phyloP scores from a whole-genome alignment of 805 yeast species.

The Candida broadrunensis region DNA sequence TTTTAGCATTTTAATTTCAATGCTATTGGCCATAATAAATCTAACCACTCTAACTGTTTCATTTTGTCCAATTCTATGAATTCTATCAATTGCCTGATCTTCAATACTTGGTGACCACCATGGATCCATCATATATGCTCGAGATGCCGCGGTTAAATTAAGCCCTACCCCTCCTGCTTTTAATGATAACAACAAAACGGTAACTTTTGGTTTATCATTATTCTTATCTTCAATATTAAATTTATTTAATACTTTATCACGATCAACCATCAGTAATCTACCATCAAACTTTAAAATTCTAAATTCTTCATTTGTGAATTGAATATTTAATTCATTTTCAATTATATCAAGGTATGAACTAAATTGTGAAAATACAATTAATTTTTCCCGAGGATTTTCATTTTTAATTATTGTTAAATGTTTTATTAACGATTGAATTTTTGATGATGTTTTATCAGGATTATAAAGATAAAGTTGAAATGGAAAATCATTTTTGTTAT shows the following conservation, averaged over 20 bases:
- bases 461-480: conserved; percentile 42
- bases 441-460: conserved; percentile 63
- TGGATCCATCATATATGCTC: conserved; percentile 90
- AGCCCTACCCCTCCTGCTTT: conserved; percentile 96
- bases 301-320: conserved; percentile 41
- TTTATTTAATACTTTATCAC: conserved; percentile 57
- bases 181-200: conserved; percentile 65
- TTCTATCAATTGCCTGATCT: conserved; percentile 86
- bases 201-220: conserved; percentile 21
- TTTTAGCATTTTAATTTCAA: conserved; percentile 83
- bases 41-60: conserved; percentile 70
- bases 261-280: conserved; percentile 59
- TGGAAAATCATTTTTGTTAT: conserved; percentile 12
- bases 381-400: conserved; percentile 62
- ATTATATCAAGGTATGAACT: conserved; percentile 78
- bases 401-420: conserved; percentile 55
- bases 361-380: conserved; percentile 89
- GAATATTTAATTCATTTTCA: conserved; percentile 51
- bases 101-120: conserved; percentile 97
- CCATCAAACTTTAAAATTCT: conserved; percentile 79
- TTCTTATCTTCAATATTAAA: conserved; percentile 40
- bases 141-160: conserved; percentile 79
- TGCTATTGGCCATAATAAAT: conserved; percentile 77
- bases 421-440: conserved; percentile 62
- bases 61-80: conserved; percentile 87